Conservation (phyloP, 371 early-diverging fungal genomes). For the Lichtheimia hyalospora region DNA sequence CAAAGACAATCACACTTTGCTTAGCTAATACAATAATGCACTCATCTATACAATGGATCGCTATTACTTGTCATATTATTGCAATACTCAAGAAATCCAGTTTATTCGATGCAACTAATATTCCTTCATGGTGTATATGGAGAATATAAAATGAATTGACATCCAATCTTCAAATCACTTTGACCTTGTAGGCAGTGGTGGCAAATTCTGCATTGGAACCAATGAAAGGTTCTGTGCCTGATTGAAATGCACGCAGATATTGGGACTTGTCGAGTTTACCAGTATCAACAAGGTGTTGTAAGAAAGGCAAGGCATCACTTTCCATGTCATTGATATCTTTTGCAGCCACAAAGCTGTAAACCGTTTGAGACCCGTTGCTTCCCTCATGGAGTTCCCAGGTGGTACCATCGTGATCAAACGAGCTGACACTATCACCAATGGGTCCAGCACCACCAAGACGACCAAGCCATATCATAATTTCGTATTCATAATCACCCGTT, state of each 20-base stretch:
- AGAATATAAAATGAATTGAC: too few species aligned
- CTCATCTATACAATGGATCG: too few species aligned
- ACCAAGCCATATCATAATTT: constrained; percentile 16
- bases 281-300: constrained; percentile 9
- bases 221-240: constrained; percentile 22
- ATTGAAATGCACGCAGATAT: constrained; percentile 18
- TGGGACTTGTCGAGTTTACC: constrained; percentile 13
- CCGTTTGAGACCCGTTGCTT: constrained; percentile 17
- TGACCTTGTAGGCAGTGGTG: constrained; percentile 12
- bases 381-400: constrained; percentile 16
- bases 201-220: constrained; percentile 10
- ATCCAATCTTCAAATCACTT: not conserved
- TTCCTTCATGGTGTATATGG: too few species aligned
- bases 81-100: too few species aligned
- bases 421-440: constrained; percentile 9
- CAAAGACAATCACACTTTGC: too few species aligned
- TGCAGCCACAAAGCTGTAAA: constrained; percentile 20
- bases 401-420: constrained; percentile 5
- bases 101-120: too few species aligned
- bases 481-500: constrained; percentile 7
- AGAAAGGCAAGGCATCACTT: constrained; percentile 14
- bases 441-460: constrained; percentile 12
- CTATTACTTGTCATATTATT: too few species aligned
- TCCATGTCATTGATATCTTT: constrained; percentile 3
- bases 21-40: too few species aligned